phyloP scores from a whole-genome alignment of 2,329 filamentous ascomycete genomes.

The Colletotrichum gloeosporioides region DNA sequence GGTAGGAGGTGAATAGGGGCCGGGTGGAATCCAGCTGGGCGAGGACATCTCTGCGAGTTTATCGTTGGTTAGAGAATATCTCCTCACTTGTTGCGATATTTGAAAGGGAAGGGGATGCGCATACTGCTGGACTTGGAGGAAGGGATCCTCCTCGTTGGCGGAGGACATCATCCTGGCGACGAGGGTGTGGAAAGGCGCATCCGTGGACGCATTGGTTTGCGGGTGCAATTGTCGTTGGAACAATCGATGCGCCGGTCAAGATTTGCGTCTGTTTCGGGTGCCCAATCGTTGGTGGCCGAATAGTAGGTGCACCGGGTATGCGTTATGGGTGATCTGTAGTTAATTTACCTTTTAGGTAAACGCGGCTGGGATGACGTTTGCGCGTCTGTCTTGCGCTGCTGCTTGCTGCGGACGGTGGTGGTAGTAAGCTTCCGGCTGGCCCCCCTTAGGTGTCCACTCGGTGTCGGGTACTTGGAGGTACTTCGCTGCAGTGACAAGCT shows the following conservation, averaged over 20 bases:
- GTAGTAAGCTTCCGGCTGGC: background rate
- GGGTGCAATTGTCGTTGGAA: background rate
- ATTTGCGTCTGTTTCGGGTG: background rate
- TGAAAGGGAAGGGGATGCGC: conserved; percentile 26
- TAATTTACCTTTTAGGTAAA: conserved; percentile 1
- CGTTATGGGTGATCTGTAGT: background rate
- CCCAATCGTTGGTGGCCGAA: background rate
- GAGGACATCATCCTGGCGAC: conserved; percentile 67
- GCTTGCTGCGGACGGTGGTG: background rate
- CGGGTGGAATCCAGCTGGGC: conserved; percentile 80
- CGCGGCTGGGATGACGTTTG: conserved; percentile 23
- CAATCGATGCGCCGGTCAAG: background rate
- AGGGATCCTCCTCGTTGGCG: conserved; percentile 71
- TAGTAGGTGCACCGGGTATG: background rate
- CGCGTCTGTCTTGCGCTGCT: background rate
- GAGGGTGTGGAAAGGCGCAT: conserved; percentile 8
- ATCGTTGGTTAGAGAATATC: background rate
- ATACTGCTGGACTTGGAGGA: conserved; percentile 75
- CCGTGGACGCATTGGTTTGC: conserved; percentile 18
- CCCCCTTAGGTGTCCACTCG: conserved; percentile 9
- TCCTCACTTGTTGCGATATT: conserved; percentile 48
- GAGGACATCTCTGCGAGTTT: conserved; percentile 78
- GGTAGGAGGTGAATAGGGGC: conserved; percentile 90
- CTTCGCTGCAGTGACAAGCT: background rate
- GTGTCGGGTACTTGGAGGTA: background rate